Conservation (phyloP, 306 rosid genomes). For the Prosopis cineraria region DNA sequence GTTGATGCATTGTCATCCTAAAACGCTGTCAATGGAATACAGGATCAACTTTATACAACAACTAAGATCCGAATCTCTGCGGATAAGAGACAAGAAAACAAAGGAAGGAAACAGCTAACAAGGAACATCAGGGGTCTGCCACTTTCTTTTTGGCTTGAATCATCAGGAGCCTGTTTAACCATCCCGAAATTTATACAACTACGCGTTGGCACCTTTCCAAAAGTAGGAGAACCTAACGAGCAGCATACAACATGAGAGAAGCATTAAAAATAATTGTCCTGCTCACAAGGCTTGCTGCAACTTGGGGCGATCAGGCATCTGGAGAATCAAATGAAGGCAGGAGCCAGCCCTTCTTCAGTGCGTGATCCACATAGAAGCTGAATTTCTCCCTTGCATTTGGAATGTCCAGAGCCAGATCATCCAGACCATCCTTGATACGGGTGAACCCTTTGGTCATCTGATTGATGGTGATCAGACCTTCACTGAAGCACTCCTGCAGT, state of each 20-base stretch:
- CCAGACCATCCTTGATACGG: slow-evolving; percentile 84
- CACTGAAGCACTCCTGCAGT: slow-evolving; percentile 85
- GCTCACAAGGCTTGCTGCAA: slow-evolving; percentile 47
- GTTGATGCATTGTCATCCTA: slow-evolving; percentile 45
- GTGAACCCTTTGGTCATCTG: slow-evolving; percentile 94
- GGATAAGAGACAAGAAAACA: slow-evolving; percentile 7
- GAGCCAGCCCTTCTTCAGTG: slow-evolving; percentile 77
- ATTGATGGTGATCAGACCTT: slow-evolving; percentile 87
- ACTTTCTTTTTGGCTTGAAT: background rate
- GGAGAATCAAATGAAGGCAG: slow-evolving; percentile 61
- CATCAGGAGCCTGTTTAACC: background rate
- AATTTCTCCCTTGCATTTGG: slow-evolving; percentile 85
- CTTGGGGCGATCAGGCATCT: slow-evolving; percentile 43
- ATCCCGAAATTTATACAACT: slow-evolving; percentile 35
- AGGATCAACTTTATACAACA: slow-evolving; percentile 49
- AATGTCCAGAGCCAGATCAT: slow-evolving; percentile 94
- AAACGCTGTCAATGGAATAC: slow-evolving; percentile 43
- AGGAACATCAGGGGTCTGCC: slow-evolving; percentile 28
- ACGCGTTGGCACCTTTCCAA: background rate
- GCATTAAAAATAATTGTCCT: slow-evolving; percentile 48
- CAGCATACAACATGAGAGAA: slow-evolving; percentile 52
- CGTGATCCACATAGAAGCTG: slow-evolving; percentile 70
- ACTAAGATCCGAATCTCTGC: slow-evolving; percentile 31
- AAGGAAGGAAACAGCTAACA: slow-evolving; percentile 12
- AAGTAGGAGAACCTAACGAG: slow-evolving; percentile 30